Percentiles rank a stretch among this genome's conserved stretches.
Conservation (phyloP, 805 yeast species). For the Candida wancherniae region DNA sequence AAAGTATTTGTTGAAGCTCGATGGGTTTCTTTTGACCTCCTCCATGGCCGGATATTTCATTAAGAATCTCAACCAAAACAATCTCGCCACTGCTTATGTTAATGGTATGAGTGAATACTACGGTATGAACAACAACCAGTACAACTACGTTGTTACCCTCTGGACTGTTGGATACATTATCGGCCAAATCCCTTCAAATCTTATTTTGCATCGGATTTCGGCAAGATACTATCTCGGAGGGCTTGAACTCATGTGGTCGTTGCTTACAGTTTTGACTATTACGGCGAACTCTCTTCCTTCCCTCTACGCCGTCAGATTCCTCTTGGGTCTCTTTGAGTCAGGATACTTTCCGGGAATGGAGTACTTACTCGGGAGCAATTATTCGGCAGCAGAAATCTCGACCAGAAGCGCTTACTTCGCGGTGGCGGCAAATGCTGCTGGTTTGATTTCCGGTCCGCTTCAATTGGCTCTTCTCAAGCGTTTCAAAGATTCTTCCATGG, state of each 20-base stretch:
- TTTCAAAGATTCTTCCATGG: conserved; percentile 18
- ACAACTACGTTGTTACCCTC: conserved; percentile 14
- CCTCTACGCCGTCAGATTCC: conserved; percentile 15
- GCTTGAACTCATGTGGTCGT: conserved; percentile 42
- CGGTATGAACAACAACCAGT: conserved; percentile 15
- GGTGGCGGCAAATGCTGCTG: conserved; percentile 24
- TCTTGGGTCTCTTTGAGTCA: conserved; percentile 41
- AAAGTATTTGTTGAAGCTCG: conserved; percentile 30
- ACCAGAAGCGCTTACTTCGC: conserved; percentile 30
- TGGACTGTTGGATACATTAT: conserved; percentile 16
- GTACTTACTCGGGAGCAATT: conserved; percentile 39
- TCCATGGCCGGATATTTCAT: conserved; percentile 18
- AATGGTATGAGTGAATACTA: conserved; percentile 18
- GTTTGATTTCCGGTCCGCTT: conserved; percentile 30
- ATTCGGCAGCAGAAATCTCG: conserved; percentile 23
- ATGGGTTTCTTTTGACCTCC: conserved; percentile 22
- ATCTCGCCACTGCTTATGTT: conserved; percentile 16
- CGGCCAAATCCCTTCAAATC: conserved; percentile 16
- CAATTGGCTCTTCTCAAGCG: conserved; percentile 25
- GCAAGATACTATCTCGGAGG: conserved; percentile 44
- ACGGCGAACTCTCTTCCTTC: conserved; percentile 12
- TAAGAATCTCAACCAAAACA: conserved; percentile 17
- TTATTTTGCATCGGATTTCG: conserved; percentile 34
- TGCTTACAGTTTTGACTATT: conserved; percentile 25
- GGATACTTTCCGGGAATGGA: conserved; percentile 58